Conservation (phyloP, 176 grass and related monocot species). For the Lolium multiflorum region DNA sequence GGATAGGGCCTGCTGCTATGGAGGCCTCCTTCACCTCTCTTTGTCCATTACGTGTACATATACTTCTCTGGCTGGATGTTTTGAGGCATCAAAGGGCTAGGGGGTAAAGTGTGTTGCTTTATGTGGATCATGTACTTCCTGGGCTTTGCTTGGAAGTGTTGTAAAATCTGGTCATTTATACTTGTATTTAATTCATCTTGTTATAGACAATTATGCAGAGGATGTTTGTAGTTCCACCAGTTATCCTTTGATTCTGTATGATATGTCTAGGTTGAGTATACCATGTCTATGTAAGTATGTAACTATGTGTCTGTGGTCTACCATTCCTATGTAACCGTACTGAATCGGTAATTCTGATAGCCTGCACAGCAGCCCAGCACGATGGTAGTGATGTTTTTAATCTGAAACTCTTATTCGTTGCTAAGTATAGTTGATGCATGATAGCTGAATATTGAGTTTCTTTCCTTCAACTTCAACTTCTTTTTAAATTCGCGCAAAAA, state of each 20-base stretch:
- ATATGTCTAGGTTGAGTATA: background rate
- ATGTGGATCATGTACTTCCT: background rate
- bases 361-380: background rate
- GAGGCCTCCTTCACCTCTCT: background rate
- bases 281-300: background rate
- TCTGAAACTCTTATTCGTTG: background rate
- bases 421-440: conserved; percentile 5
- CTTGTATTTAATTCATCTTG: background rate
- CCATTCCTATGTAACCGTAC: background rate
- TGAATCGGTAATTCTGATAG: background rate
- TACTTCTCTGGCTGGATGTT: background rate
- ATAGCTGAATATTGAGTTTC: background rate
- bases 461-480: background rate
- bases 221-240: background rate
- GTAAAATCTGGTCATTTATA: background rate
- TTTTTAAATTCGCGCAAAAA: background rate
- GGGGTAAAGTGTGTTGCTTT: background rate
- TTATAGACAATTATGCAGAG: background rate
- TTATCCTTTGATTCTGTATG: conserved; percentile 23
- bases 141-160: background rate
- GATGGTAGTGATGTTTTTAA: background rate
- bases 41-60: background rate
- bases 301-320: background rate
- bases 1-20: background rate
- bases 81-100: background rate